A percentile compares a stretch with the other conserved stretches of the same genome.
These are phyloP conservation scores for Leccinum rimulosum DNA, from an alignment of 768 basidiomycete genomes.

Conservation along the genomic window DNA sequence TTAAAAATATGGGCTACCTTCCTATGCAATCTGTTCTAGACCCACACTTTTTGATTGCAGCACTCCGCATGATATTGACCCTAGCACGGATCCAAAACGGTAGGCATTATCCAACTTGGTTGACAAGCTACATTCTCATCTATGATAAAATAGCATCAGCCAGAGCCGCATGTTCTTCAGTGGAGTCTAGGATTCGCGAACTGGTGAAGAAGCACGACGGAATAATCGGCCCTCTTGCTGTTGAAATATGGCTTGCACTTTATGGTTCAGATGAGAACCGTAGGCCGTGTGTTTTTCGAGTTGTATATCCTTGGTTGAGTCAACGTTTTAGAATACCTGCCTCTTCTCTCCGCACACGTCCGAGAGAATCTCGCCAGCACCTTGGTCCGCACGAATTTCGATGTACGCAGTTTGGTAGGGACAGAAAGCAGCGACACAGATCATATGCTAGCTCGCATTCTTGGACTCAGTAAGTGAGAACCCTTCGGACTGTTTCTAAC, in stretches of 20 bases:
- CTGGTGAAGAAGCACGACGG: constrained; percentile 4
- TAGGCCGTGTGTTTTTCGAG: not conserved
- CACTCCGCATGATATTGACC: constrained; percentile 17
- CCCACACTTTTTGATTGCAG: constrained; percentile 5
- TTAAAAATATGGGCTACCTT: not conserved
- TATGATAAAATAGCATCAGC: not conserved
- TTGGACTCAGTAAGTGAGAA: constrained; percentile 17
- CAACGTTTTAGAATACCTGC: constrained; percentile 5
- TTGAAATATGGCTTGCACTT: constrained; percentile 19
- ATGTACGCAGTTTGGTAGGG: not conserved
- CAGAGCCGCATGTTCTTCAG: not conserved
- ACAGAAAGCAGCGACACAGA: not conserved
- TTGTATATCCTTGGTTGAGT: not conserved
- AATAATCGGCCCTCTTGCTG: constrained; percentile 19
- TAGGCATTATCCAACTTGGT: not conserved
- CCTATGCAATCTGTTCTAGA: constrained; percentile 3
- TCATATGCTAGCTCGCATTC: constrained; percentile 6
- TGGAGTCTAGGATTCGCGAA: constrained; percentile 7
- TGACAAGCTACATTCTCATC: not conserved
- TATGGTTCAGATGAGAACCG: constrained; percentile 5
- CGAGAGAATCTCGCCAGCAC: constrained; percentile 18
- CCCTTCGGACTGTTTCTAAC: not conserved
- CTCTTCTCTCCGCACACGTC: constrained; percentile 3
- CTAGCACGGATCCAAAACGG: constrained; percentile 16
- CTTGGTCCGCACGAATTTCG: constrained; percentile 8